A percentile compares a stretch with the other conserved stretches of the same genome.
Conservation (phyloP, 306 rosid species). For the Quercus ilex region DNA sequence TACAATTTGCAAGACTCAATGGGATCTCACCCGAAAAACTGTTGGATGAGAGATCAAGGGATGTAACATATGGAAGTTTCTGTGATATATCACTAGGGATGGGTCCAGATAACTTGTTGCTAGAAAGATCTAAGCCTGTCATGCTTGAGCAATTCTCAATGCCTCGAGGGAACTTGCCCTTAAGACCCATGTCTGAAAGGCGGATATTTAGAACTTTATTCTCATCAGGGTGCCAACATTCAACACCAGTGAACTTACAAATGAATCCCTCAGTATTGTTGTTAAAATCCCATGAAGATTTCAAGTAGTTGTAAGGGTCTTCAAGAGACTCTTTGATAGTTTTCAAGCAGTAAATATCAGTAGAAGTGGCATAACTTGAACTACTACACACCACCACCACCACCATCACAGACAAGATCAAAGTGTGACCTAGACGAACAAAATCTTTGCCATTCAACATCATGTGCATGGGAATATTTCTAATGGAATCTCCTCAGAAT, state of each 20-base stretch:
- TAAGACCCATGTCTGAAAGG: constrained; percentile 69
- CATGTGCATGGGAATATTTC: constrained; percentile 14
- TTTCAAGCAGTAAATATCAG: constrained; percentile 62
- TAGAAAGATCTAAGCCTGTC: constrained; percentile 77
- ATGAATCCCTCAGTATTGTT: constrained; percentile 60
- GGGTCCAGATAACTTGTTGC: constrained; percentile 50
- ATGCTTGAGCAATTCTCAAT: constrained; percentile 60
- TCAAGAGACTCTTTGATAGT: constrained; percentile 36
- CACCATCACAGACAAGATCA: constrained; percentile 8
- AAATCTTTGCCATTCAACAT: constrained; percentile 26
- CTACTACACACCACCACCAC: constrained; percentile 43
- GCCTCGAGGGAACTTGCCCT: constrained; percentile 59
- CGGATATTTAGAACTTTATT: constrained; percentile 59
- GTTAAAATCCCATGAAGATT: constrained; percentile 62
- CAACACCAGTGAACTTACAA: constrained; percentile 66
- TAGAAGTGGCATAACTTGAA: constrained; percentile 41
- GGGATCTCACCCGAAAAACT: constrained; percentile 67
- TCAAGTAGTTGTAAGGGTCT: constrained; percentile 51
- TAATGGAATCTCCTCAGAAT: not conserved
- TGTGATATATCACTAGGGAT: constrained; percentile 45
- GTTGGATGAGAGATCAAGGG: constrained; percentile 79
- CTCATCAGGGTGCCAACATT: constrained; percentile 95
- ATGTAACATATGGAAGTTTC: not conserved
- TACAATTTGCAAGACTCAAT: constrained; percentile 31
- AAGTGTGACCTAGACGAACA: constrained; percentile 4